These are phyloP conservation scores for Penicillium brevicompactum DNA, from an alignment of 2,329 filamentous ascomycete genomes.

Conservation along the genomic window DNA sequence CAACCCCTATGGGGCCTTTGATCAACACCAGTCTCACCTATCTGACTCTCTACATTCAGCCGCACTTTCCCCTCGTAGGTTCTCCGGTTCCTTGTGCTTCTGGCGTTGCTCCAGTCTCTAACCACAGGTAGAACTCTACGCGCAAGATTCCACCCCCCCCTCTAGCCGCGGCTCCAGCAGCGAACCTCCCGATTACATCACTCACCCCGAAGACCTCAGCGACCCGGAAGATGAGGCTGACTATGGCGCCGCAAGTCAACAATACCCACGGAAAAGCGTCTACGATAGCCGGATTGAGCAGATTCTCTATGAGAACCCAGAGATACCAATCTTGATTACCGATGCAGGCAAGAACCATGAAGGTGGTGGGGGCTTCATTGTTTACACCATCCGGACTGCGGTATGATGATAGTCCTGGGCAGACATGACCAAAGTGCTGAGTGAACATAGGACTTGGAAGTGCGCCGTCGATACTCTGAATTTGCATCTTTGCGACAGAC, in stretches of 20 bases:
- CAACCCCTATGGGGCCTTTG: conserved; percentile 95
- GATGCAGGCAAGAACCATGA: conserved; percentile 95
- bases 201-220: conserved; percentile 56
- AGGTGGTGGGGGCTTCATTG: conserved; percentile 89
- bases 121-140: conserved; percentile 52
- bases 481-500: conserved; percentile 90
- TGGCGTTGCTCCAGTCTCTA: conserved; percentile 11
- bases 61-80: conserved; percentile 55
- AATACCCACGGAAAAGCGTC: conserved; percentile 67
- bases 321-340: conserved; percentile 85
- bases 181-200: conserved; percentile 61
- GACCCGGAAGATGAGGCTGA: conserved; percentile 62
- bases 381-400: conserved; percentile 94
- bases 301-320: conserved; percentile 92
- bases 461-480: conserved; percentile 92
- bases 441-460: conserved; percentile 77
- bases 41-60: conserved; percentile 67
- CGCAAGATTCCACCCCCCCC: conserved; percentile 64
- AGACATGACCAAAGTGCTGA: conserved; percentile 6
- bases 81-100: conserved; percentile 2
- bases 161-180: conserved; percentile 73
- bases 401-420: conserved; percentile 54
- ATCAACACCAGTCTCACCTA: conserved; percentile 77
- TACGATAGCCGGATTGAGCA: conserved; percentile 97
- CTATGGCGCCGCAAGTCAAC: conserved; percentile 51